phyloP scores from a whole-genome alignment of 352 stramenopile species.

The Thalassiosira hispida region DNA sequence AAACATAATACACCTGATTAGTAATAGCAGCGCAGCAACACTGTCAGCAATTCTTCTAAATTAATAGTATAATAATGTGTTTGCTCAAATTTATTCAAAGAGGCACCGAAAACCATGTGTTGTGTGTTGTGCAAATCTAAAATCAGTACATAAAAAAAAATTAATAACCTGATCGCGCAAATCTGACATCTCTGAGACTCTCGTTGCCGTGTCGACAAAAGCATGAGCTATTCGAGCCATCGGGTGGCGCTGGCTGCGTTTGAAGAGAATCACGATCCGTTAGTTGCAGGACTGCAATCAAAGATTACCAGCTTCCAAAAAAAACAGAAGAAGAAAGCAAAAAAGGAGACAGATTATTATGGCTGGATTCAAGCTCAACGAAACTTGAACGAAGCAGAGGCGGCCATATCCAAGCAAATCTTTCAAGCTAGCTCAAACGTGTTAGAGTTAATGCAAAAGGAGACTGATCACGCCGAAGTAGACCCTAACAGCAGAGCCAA shows the following conservation, averaged over 20 bases:
- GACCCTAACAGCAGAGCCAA: constrained; percentile 10
- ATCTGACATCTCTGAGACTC: too few species aligned
- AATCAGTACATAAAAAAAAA: too few species aligned
- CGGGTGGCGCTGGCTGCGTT: constrained; percentile 9
- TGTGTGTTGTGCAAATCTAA: too few species aligned
- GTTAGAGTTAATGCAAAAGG: constrained; percentile 10
- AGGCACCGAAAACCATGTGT: too few species aligned
- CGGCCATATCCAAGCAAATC: constrained; percentile 28
- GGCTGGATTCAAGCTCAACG: constrained; percentile 29
- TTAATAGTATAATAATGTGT: too few species aligned
- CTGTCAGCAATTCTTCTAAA: too few species aligned
- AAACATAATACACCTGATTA: too few species aligned
- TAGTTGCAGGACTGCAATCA: constrained; percentile 19
- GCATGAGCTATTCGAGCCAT: constrained; percentile 6
- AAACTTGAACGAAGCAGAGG: constrained; percentile 17
- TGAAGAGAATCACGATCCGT: constrained; percentile 20
- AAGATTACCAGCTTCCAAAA: constrained; percentile 22
- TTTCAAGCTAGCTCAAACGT: neutral
- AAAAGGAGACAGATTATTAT: constrained; percentile 12
- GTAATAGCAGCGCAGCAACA: too few species aligned
- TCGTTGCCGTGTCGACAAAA: too few species aligned
- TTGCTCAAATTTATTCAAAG: too few species aligned
- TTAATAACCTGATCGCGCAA: too few species aligned
- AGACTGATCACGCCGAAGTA: constrained; percentile 1
- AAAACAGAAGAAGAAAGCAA: constrained; percentile 21